Percentiles rank a stretch among this genome's conserved stretches.
Conservation (phyloP, 352 stramenopile genomes). For the Pythium pyrilobum region DNA sequence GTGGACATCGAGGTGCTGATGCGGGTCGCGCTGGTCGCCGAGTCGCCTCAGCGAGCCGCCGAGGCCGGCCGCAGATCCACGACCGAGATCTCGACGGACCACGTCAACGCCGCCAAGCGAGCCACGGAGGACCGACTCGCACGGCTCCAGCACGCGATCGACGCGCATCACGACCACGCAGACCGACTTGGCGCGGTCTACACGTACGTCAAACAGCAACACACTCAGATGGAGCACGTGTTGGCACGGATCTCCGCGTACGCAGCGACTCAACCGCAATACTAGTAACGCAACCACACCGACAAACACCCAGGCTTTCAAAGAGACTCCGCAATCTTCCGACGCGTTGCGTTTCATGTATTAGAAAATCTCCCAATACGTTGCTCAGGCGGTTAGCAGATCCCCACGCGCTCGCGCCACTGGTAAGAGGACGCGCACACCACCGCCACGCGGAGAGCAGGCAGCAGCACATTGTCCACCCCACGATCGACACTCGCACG, state of each 20-base stretch:
- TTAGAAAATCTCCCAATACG: neutral
- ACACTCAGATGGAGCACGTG: neutral
- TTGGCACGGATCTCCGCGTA: neutral
- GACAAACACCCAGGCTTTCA: neutral
- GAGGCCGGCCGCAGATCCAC: neutral
- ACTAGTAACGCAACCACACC: neutral
- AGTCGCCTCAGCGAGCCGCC: slow-evolving; percentile 6
- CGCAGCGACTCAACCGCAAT: too few species aligned
- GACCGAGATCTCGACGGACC: neutral
- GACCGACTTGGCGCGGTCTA: neutral
- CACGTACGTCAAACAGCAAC: slow-evolving; percentile 8
- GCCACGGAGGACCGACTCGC: neutral
- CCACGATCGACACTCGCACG: too few species aligned
- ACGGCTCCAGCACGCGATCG: neutral
- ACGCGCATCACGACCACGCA: neutral
- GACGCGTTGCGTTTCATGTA: slow-evolving; percentile 14
- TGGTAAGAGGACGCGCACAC: too few species aligned
- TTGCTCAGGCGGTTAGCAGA: neutral
- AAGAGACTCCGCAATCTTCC: slow-evolving; percentile 20
- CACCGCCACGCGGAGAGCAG: too few species aligned
- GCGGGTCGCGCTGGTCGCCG: slow-evolving; percentile 13
- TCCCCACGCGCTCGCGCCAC: neutral
- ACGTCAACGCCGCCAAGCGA: slow-evolving; percentile 8
- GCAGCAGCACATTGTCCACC: too few species aligned
- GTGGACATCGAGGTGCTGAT: slow-evolving; percentile 9